Base-by-base conservation (phyloP, 129 eudicot species). In the Centaurea solstitialis region DNA sequence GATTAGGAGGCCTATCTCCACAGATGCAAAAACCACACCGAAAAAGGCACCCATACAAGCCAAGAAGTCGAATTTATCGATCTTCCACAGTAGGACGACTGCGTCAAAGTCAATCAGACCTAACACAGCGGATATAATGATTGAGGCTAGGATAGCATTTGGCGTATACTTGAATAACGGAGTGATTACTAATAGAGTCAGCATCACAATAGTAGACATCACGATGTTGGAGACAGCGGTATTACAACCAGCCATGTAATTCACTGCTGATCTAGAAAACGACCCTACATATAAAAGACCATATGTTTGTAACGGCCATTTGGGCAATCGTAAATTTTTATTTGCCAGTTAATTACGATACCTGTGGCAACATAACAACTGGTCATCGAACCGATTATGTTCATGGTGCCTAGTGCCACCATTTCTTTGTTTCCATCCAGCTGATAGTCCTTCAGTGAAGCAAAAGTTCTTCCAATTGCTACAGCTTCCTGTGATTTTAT, bases 401-500 rank as follows among this genome's bases (percentile, higher is more conserved):
- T 93, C 98, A 91, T 93, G 68, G 92, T 67, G 66, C 98, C 98
- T 40, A 93, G 65, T 11, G 98, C 96, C 2, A 91, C 82, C 98
- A 93, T 93, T 86, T 93, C 96, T 86, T 87, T 90, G 88, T 91
- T 93, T 73, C 98, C 98, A 79, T 93, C 92, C 9, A 93, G 6
- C 15, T 85, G 89, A 75, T 93, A 93, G 59, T 89, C 98, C 68
- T 91, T 91, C 87, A 91, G 77, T 21, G 86, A 73, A 50, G 98
- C 98, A 91, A 93, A 93, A 76, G 98, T 91, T 89, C 98, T 87
- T 68, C 93, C 98, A 57, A 93, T 91, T 41, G 96, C 96, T 11
- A 87, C 88, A n/a, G 94, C 96, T 91, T 93, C 98, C 98, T 93
- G 68, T 15, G 2, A 28, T 74, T 74, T 26, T 68, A 73, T 74